Evolutionary conservation across 164 flowering plant genomes (phyloP).

Genomic region (Saururus chinensis): DNA sequence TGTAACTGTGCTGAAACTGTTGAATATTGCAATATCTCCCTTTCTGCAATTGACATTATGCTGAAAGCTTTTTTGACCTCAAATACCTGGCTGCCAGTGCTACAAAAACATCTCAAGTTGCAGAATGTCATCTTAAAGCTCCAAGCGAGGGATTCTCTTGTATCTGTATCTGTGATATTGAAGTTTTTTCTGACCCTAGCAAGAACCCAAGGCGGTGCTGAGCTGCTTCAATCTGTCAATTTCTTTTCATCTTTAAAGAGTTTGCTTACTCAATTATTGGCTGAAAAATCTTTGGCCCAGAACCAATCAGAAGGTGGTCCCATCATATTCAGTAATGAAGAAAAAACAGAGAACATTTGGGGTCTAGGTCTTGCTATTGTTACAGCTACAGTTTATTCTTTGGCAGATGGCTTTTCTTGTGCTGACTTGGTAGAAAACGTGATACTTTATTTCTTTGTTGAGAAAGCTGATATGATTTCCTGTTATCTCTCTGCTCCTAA

Average conservation of each 20-base stretch:
- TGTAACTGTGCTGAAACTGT: conserved; percentile 36
- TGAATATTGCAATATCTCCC: conserved; percentile 48
- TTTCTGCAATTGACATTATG: conserved; percentile 48
- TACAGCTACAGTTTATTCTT: conserved; percentile 59
- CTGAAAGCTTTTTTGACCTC: conserved; percentile 43
- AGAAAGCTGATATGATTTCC: conserved; percentile 50
- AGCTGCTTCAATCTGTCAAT: conserved; percentile 55
- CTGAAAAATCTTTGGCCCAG: conserved; percentile 18
- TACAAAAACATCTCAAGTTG: conserved; percentile 54
- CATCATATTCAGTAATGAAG: conserved; percentile 20
- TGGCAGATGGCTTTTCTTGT: conserved; percentile 45
- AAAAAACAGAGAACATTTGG: conserved; percentile 54
- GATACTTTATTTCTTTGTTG: conserved; percentile 52
- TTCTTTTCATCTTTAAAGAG: conserved; percentile 48
- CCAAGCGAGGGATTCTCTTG: conserved; percentile 33
- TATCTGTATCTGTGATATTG: conserved; percentile 38
- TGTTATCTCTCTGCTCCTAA: conserved; percentile 62
- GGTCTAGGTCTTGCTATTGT: conserved; percentile 74
- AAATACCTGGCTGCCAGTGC: conserved; percentile 69
- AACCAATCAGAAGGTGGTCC: conserved; percentile 15
- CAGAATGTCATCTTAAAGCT: conserved; percentile 48
- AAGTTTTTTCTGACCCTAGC: conserved; percentile 78
- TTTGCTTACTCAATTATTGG: conserved; percentile 34
- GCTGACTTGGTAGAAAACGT: conserved; percentile 41
- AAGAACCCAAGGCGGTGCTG: conserved; percentile 61